Evolutionary conservation across 805 yeast genomes (phyloP).

Genomic region (Clavispora phyllophila): DNA sequence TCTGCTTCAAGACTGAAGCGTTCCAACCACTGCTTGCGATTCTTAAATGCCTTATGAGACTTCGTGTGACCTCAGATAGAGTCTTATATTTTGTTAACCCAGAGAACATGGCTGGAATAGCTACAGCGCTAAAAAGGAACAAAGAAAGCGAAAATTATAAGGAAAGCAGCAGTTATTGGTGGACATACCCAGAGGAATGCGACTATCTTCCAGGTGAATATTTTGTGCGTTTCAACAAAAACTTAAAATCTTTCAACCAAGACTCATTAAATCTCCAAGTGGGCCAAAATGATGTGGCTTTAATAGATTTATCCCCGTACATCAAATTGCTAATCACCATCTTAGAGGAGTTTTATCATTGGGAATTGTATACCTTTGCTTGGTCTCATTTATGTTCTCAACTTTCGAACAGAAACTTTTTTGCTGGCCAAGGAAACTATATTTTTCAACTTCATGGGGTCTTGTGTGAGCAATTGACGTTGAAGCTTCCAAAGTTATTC

Average conservation of each 20-base stretch:
- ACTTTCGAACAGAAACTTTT: slow-evolving; percentile 52
- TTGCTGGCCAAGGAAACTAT: slow-evolving; percentile 35
- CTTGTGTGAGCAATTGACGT: slow-evolving; percentile 55
- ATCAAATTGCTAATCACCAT: slow-evolving; percentile 44
- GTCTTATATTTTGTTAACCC: slow-evolving; percentile 48
- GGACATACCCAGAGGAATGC: slow-evolving; percentile 60
- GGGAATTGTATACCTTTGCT: slow-evolving; percentile 68
- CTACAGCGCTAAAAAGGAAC: slow-evolving; percentile 55
- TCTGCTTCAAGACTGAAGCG: slow-evolving; percentile 30
- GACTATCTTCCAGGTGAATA: slow-evolving; percentile 42
- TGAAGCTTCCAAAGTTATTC: slow-evolving; percentile 36
- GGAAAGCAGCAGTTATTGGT: slow-evolving; percentile 22
- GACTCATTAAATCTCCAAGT: not conserved
- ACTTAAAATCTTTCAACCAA: not conserved
- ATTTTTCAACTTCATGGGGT: slow-evolving; percentile 39
- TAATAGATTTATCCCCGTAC: slow-evolving; percentile 48
- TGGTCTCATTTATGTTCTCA: slow-evolving; percentile 71
- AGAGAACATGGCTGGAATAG: slow-evolving; percentile 59
- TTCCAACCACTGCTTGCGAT: slow-evolving; percentile 40
- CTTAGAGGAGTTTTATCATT: slow-evolving; percentile 49
- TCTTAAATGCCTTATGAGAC: slow-evolving; percentile 48
- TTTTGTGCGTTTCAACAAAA: slow-evolving; percentile 36
- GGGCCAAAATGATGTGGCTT: slow-evolving; percentile 2
- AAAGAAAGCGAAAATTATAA: slow-evolving; percentile 14
- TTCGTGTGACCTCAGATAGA: slow-evolving; percentile 45